phyloP scores from a whole-genome alignment of 805 yeast species.

The Yarrowia sp. region DNA sequence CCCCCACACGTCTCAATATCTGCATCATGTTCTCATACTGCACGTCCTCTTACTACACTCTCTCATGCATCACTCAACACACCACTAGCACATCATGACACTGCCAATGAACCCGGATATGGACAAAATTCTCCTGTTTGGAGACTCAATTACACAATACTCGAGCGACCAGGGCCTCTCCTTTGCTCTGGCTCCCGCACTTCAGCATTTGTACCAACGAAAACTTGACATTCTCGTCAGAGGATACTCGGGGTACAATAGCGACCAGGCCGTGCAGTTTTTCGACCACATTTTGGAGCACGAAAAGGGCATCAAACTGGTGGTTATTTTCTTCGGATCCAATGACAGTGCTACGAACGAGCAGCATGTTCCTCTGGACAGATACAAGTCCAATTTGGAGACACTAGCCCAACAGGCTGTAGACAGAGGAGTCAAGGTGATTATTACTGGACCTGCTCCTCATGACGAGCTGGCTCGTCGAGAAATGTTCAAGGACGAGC shows the following conservation, averaged over 20 bases:
- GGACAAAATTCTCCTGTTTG: constrained; percentile 56
- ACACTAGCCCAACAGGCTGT: constrained; percentile 44
- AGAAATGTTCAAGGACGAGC: constrained; percentile 29
- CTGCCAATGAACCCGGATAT: background rate
- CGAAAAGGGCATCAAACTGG: constrained; percentile 44
- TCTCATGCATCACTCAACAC: constrained; percentile 36
- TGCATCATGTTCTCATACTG: too few species aligned
- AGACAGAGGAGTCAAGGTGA: constrained; percentile 46
- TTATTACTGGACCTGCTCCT: constrained; percentile 60
- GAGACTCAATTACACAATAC: constrained; percentile 68
- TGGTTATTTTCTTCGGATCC: constrained; percentile 67
- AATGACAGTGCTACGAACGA: constrained; percentile 60
- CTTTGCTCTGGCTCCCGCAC: constrained; percentile 52
- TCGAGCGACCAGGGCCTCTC: constrained; percentile 43
- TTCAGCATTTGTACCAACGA: constrained; percentile 45
- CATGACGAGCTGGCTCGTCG: constrained; percentile 40
- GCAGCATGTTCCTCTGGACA: constrained; percentile 51
- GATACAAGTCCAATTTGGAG: constrained; percentile 49
- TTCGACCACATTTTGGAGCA: constrained; percentile 49
- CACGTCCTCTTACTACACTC: too few species aligned
- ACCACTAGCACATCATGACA: constrained; percentile 31
- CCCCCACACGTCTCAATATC: too few species aligned
- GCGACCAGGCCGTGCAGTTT: constrained; percentile 55
- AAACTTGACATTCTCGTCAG: constrained; percentile 65
- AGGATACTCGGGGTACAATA: constrained; percentile 75